Evolutionary conservation across 2,329 filamentous ascomycete genomes (phyloP), one percentile per base, ranked within the genome.

Genomic region (Exophiala lecanii-corni): DNA sequence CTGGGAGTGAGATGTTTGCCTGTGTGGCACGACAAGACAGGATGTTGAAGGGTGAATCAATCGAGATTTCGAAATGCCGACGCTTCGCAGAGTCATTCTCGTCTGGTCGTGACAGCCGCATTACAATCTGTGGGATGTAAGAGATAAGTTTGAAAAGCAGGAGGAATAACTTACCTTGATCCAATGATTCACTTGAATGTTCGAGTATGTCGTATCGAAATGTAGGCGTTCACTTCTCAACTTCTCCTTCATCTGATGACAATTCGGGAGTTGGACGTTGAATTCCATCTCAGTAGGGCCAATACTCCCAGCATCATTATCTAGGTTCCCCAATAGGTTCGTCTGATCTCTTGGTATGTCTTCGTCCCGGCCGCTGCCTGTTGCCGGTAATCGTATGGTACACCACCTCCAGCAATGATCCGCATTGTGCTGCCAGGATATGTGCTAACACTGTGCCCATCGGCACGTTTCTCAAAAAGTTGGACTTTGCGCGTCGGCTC

Each of bases 211-310:
- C 41, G 88, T 94, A 60, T 95, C 89, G 40, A 91, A 91, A 61
- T 95, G 84, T 46, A 96, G 68, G 47, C 79, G 76, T 45, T 78
- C 74, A 18, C 64, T 59, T 50, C 75, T 73, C 58, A 89, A 82
- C 57, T 82, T 84, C 16, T 84, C 79, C 54, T 70, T 75, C 83
- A 94, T 89, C 59, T 83, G 82, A 55, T 86, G 80, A 60, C 89
- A 96, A 25, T 86, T 94, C 9, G 89, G 89, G 36, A 96, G 74
- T 66, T 94, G 88, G 7, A 95, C 87, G 49, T 84, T 92, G 72
- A 94, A 91, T 61, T 96, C 89, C 70, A 95, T 89, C 66, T 96
- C 89, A 0, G 89, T 95, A 15, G 89, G 84, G 1, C 86, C 89
- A 70, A 89, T 83, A 30, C 52, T 55, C 55, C 82, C 87, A 16